Evolutionary conservation across 1,139 yeast species (phyloP), one percentile per base, ranked within the genome.

Genomic region (Yamadazyma aaseri): DNA sequence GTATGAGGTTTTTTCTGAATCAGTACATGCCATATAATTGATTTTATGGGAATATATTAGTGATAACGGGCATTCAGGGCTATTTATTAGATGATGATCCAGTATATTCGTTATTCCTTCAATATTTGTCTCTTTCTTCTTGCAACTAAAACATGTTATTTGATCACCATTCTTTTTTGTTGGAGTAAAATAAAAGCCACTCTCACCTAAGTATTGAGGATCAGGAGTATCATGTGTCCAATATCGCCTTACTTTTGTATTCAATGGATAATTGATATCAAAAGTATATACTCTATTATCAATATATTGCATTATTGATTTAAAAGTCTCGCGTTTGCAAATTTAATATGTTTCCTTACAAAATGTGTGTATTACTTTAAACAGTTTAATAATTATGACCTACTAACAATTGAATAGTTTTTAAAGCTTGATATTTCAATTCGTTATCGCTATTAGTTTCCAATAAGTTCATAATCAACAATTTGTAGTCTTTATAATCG

Each of bases 361-460:
- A 18, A 10, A 7, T 18, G 8, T 10, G 21, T 11, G 17, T 14
- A 14, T 12, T 25, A 6, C 15, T 25, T 17, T 12, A 26, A 18
- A 11, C 26, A 26, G 15, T 16, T 38, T 50, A 63, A 41, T 52
- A 61, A 34, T 46, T 54, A 38, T 86, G 90, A 6, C 96, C 87
- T 39, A 92, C 95, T 53, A 92, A 77, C 40, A 83, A 76, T 66
- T 94, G 98, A 15, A 96, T 86, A 1, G 97, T 89, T 58, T 86
- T 86, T 54, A 92, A 76, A 2, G 98, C 97, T 65, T 92, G 96
- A 57, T 84, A 92, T 57, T 92, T 86, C 49, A 92, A 90, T 52
- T 87, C 95, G 26, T 90, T 74, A 57, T 89, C 94, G 38, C 81
- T 55, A 38, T 55, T 63, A 40, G 61, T 81, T 49, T 81, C 86